phyloP scores from a whole-genome alignment of 192 early-diverging fungal genomes.

The Gigaspora rosea region DNA sequence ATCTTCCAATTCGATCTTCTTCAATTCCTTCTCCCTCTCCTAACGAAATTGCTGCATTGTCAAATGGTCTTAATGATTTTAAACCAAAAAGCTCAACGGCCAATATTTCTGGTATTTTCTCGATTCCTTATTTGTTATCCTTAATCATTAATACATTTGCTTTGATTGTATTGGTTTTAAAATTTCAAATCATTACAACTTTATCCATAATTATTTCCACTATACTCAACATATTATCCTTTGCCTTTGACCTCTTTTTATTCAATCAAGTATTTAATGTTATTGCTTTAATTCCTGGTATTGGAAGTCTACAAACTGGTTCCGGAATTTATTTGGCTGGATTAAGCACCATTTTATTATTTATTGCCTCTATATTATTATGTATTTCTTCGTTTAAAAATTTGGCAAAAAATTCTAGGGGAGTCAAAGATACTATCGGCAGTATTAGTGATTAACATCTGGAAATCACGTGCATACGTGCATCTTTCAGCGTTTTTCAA shows the following conservation, averaged over 20 bases:
- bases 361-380: not conserved
- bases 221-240: not conserved
- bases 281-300: constrained; percentile 18
- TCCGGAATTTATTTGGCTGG: constrained; percentile 1
- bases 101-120: constrained; percentile 5
- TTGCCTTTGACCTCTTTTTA: constrained; percentile 10
- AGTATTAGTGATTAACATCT: too few relatives aligned
- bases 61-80: not conserved
- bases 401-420: not conserved
- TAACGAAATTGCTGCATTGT: not conserved
- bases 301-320: constrained; percentile 16
- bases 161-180: constrained; percentile 6
- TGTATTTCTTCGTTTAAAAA: not conserved
- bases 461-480: too few relatives aligned
- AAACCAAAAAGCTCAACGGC: constrained; percentile 1
- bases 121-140: constrained; percentile 6
- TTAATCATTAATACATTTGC: not conserved
- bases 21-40: not conserved
- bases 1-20: not conserved
- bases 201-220: constrained; percentile 6
- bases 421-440: too few relatives aligned
- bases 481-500: too few relatives aligned
- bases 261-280: constrained; percentile 24
- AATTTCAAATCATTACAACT: not conserved
- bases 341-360: constrained; percentile 6